phyloP scores from a whole-genome alignment of 2,329 filamentous ascomycete genomes.

The Exophiala spinifera region DNA sequence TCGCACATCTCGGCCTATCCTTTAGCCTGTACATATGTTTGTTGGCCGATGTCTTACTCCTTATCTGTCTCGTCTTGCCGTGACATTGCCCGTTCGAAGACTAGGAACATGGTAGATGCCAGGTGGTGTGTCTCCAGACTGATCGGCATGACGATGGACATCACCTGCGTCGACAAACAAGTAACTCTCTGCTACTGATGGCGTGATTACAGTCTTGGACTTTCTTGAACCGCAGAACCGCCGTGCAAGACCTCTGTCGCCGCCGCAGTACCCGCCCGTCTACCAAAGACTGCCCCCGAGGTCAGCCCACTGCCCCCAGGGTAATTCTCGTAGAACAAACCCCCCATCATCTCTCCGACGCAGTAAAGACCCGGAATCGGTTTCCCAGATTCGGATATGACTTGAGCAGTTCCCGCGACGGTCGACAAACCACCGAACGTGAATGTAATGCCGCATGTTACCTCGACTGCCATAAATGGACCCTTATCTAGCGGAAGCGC shows the following conservation, averaged over 20 bases:
- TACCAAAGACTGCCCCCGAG: conserved; percentile 55
- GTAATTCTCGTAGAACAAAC: conserved; percentile 62
- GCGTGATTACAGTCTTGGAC: no score
- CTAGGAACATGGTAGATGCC: no score
- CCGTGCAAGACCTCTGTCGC: neutral
- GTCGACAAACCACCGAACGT: conserved; percentile 64
- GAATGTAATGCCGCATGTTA: conserved; percentile 65
- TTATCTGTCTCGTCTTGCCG: no score
- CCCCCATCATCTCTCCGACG: conserved; percentile 65
- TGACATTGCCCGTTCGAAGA: no score
- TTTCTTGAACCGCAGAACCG: no score
- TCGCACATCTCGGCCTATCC: no score
- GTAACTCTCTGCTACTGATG: no score
- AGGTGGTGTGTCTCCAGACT: no score
- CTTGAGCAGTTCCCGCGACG: conserved; percentile 52
- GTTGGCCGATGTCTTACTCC: no score
- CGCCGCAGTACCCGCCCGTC: conserved; percentile 42
- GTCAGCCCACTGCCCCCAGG: conserved; percentile 62
- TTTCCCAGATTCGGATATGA: conserved; percentile 47
- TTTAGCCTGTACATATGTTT: no score
- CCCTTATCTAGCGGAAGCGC: conserved; percentile 55
- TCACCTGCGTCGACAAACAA: no score
- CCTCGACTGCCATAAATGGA: conserved; percentile 62
- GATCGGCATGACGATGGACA: no score
- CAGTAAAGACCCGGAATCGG: conserved; percentile 58